These are phyloP conservation scores for Populus hybrid DNA, from an alignment of 441 rosid genomes.

Conservation along the genomic window DNA sequence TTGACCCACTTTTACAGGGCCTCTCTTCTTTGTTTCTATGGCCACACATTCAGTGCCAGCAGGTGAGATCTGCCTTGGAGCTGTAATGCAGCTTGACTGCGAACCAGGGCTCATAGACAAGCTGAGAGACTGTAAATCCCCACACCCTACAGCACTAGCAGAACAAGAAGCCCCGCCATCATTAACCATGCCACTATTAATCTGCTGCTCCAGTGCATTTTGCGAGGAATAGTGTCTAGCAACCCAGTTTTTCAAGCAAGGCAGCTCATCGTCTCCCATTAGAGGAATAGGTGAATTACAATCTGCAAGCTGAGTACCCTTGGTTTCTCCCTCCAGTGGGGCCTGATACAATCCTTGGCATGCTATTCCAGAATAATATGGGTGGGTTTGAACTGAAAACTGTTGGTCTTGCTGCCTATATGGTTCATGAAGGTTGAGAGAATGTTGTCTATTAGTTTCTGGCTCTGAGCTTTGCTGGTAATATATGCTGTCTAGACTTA, in stretches of 20 bases:
- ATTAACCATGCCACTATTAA: slow-evolving; percentile 27
- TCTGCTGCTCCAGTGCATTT: slow-evolving; percentile 34
- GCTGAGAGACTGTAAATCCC: slow-evolving; percentile 63
- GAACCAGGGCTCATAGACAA: slow-evolving; percentile 83
- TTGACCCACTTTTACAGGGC: slow-evolving; percentile 44
- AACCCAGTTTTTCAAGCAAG: slow-evolving; percentile 47
- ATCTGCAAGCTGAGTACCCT: slow-evolving; percentile 28
- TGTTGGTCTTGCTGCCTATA: slow-evolving; percentile 34
- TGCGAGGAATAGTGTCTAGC: slow-evolving; percentile 34
- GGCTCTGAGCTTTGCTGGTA: slow-evolving; percentile 39
- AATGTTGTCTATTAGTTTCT: slow-evolving; percentile 35
- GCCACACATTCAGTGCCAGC: slow-evolving; percentile 36
- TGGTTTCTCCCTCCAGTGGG: slow-evolving; percentile 31
- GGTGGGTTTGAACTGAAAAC: slow-evolving; percentile 32
- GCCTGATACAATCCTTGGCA: slow-evolving; percentile 37
- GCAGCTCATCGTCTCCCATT: slow-evolving; percentile 28
- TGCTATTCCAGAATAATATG: slow-evolving; percentile 30
- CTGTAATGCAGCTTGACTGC: slow-evolving; percentile 66
- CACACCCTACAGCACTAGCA: slow-evolving; percentile 33
- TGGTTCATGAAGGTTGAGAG: slow-evolving; percentile 38
- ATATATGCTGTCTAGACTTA: slow-evolving; percentile 60
- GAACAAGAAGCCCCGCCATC: slow-evolving; percentile 32
- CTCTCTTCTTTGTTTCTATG: slow-evolving; percentile 59
- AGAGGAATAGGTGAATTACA: slow-evolving; percentile 34
- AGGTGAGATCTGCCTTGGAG: slow-evolving; percentile 52